Base-by-base conservation (phyloP, 148 eudicot genomes). In the Vaccinium corymbosum region DNA sequence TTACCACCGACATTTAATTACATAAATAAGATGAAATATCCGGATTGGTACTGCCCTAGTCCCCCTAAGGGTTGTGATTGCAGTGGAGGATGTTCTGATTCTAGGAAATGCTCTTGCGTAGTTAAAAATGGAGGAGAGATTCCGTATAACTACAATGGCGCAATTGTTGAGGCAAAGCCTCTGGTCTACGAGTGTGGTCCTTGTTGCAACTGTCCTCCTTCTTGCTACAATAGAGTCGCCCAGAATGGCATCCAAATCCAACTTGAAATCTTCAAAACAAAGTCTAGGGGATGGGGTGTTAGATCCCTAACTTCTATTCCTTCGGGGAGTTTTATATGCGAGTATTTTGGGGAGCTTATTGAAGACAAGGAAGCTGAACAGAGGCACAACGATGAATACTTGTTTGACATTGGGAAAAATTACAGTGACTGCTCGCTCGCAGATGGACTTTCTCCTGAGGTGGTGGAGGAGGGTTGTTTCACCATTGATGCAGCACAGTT, bases 121-220 rank as follows among this genome's bases (percentile, higher is more conserved):
- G 85, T 82, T 14, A 90, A 79, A 82, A 96, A 96, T 79, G 95
- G 95, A 38, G 98, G 97, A 6, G 94, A 92, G 84, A 92, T 96
- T 82, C 98, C 99, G 11, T 96, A 89, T 84, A 96, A 94, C 82
- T 79, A 80, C 70, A 89, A 95, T 79, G 95, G 95, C 2, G 98
- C 94, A n/a, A 90, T 96, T 53, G 97, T 96, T 51, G 94, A 93
- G 85, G 89, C 88, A 62, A 96, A 96, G 76, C 76, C 97, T 32
- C 88, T 96, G 62, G 98, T 94, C 5, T 92, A 91, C 70, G 99
- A 96, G 82, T 96, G 99, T 85, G 98, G 99, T 57, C 98, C 98
- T 53, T 86, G 82, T 53, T 96, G 99, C 88, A 90, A 86, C 73
- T 96, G 99, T 81, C 97, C 94, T 55, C 89, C 94, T 62, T 85